Evolutionary conservation across 1,139 yeast species (phyloP).

Genomic region (Lodderomyces orthopsilosis): DNA sequence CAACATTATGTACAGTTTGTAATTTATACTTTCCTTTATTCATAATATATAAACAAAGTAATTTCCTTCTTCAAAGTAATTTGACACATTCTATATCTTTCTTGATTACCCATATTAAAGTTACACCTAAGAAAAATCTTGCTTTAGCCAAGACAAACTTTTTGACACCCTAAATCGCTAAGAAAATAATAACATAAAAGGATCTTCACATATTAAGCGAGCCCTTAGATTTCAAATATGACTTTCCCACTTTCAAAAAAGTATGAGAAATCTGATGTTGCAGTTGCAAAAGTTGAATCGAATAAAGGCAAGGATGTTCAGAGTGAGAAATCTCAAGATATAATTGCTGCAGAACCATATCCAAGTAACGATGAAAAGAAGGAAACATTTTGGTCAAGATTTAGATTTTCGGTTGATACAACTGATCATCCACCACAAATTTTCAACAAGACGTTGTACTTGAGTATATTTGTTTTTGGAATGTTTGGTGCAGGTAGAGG

Average conservation of each 20-base stretch:
- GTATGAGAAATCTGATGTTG: neutral
- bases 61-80: neutral
- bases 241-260: neutral
- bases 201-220: neutral
- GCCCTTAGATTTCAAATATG: neutral
- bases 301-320: neutral
- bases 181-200: neutral
- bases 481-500: slow-evolving; percentile 60
- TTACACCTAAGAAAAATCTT: neutral
- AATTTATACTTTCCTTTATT: neutral
- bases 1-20: neutral
- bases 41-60: neutral
- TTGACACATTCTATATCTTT: no score
- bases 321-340: slow-evolving; percentile 1
- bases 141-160: neutral
- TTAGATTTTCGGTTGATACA: slow-evolving; percentile 9
- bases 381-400: neutral
- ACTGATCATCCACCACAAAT: slow-evolving; percentile 49
- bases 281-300: neutral
- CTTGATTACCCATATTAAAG: no score
- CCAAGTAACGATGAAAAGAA: neutral
- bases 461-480: slow-evolving; percentile 53
- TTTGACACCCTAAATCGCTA: neutral
- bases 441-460: slow-evolving; percentile 43
- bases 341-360: neutral